Base-by-base conservation (phyloP, 495 filamentous ascomycete genomes). In the Aspergillus cavernicola region DNA sequence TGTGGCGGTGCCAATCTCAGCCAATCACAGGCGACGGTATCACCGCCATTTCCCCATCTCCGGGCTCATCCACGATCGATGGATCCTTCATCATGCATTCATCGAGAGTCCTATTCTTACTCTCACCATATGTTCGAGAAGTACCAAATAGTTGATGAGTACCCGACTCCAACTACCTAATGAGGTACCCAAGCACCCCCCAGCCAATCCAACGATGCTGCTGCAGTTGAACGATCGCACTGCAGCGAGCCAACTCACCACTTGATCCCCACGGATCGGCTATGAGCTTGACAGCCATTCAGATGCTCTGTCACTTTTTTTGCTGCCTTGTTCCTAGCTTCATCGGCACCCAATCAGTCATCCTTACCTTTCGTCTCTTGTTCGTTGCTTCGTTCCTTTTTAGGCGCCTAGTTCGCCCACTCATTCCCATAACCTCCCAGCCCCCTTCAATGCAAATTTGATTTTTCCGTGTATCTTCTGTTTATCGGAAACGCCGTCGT, bases 1-100 rank as follows among this genome's bases (percentile, higher is more conserved):
- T 65, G 63, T 70, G 68, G 62, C 69, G 61, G 68, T 70, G 58
- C 58, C 3, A 6, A 12, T 12, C 45, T n/a, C 41, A 43, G 22
- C 69, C 67, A 74, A 74, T 72, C 60, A 66, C 6, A 29, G 9
- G 0, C 13, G 43, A 50, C 8, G 20, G 19, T 40, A 69, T 73
- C 70, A 73, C 70, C 70, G 69, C 67, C 64, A 62, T 64, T 68
- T 57, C 13, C 9, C 6, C 26, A 23, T 35, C n/a, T n/a, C n/a
- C n/a, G n/a, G n/a, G n/a, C n/a, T 37, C 12, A 45, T 37, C 23
- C 20, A 52, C 5, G n/a, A 12, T n/a, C 7, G 24, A 40, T 24
- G 2, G 18, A n/a, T 32, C 37, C 18, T 52, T 13, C 42, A 32
- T 19, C 43, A 33, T 47, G n/a, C 29, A 28, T 9, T 28, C 10